Base-by-base conservation (phyloP, 2,329 filamentous ascomycete genomes). In the Aspergillus piperis region DNA sequence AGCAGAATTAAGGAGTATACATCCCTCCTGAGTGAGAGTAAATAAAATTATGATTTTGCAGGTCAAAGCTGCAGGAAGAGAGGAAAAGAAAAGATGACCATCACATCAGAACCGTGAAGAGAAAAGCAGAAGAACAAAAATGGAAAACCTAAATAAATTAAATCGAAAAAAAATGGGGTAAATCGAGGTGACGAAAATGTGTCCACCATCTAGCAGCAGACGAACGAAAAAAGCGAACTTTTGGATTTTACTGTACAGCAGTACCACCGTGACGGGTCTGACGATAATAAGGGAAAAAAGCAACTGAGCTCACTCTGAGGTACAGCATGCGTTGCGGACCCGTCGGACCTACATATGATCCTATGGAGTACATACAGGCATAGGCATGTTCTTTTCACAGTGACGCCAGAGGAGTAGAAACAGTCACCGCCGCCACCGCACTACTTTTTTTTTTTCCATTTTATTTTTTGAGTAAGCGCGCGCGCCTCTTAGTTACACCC, bases 391-490 rank as follows among this genome's bases (percentile, higher is more conserved):
- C 53, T 10, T 32, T 36, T 36, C 32, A 36, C 15, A 30, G 27
- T 30, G 27, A 30, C 23, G 39, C 23, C 17, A 32, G 21, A 44
- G 10, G 52, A 30, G 25, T 25, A 32, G 23, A 42, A 38, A 42
- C 50, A 39, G 65, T 62, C 61, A 67, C 65, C 59, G 59, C 63
- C 63, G 62, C n/a, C 47, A 50, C 25, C 47, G 25, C 27, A 50
- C 25, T 27, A 32, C 25, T 36, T 32, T 32, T 32, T 10, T 3
- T 30, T 30, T 30, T 30, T 8, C 25, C 25, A 25, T 25, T 25
- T 30, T 30, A 11, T 8, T 30, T 30, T 32, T 11, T 32, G 32
- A 13, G 32, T 36, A 36, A 36, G 32, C 32, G 32, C 32, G 32
- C 32, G 32, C 32, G 32, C 32, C 32, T 36, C 32, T 36, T 36